Evolutionary conservation across 225 moss, liverwort and hornwort species (phyloP).

Genomic region (Lunularia cruciata): DNA sequence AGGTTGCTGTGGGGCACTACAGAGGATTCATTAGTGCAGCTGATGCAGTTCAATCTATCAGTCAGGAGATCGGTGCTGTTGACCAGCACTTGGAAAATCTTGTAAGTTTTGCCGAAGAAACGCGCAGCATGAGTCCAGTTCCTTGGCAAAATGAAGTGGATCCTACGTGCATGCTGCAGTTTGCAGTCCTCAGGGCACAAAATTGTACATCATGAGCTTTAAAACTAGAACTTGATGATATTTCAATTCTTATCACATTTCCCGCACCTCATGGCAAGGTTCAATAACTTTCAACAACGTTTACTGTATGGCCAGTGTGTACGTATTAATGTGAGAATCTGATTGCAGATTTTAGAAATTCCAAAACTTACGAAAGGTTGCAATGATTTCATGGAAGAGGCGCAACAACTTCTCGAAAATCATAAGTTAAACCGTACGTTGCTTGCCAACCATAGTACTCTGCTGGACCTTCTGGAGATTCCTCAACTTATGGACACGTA

Average conservation of each 20-base stretch:
- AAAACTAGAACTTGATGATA: no score
- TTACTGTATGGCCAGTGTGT: no score
- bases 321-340: neutral
- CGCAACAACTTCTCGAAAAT: constrained; percentile 82
- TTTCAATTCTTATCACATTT: no score
- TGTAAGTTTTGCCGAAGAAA: constrained; percentile 20
- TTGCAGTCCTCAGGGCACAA: no score
- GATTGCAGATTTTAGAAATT: constrained; percentile 75
- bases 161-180: no score
- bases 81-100: constrained; percentile 77
- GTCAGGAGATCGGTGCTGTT: constrained; percentile 82
- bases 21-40: constrained; percentile 96
- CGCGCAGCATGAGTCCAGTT: no score
- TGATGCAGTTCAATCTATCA: constrained; percentile 86
- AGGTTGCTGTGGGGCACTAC: constrained; percentile 94
- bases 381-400: constrained; percentile 94
- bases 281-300: no score
- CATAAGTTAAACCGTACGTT: constrained; percentile 86
- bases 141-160: no score
- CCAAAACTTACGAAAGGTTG: constrained; percentile 87
- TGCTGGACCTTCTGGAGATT: constrained; percentile 95
- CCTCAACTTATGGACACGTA: constrained; percentile 99
- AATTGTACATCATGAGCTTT: no score
- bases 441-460: constrained; percentile 82
- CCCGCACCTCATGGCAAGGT: no score